These are phyloP conservation scores for Elaeagnus macrophylla DNA, from an alignment of 306 rosid genomes.

Conservation along the genomic window DNA sequence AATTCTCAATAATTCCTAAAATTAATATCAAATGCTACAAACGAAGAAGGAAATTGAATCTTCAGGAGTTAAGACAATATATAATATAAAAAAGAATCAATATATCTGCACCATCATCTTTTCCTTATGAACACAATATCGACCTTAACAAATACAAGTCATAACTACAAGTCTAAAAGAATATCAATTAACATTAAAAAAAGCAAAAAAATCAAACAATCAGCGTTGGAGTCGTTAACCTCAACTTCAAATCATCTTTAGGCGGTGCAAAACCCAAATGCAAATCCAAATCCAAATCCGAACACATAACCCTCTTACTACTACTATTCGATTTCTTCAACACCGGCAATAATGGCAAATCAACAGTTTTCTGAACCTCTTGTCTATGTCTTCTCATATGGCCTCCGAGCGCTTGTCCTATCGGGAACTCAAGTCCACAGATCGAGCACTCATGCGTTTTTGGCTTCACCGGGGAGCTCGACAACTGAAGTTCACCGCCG, in stretches of 20 bases:
- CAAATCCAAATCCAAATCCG: conserved; percentile 37
- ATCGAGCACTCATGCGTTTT: conserved; percentile 57
- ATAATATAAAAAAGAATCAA: too few relatives aligned
- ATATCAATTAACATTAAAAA: too few relatives aligned
- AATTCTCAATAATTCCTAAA: too few relatives aligned
- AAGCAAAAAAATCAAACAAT: too few relatives aligned
- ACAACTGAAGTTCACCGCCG: neutral
- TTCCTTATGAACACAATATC: too few relatives aligned
- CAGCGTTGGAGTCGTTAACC: conserved; percentile 6
- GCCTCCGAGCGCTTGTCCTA: conserved; percentile 88
- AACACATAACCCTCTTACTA: conserved; percentile 24
- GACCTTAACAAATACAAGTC: too few relatives aligned
- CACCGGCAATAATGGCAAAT: conserved; percentile 8
- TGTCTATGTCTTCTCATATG: conserved; percentile 84
- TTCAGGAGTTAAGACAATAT: too few relatives aligned
- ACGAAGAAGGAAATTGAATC: too few relatives aligned
- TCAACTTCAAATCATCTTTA: conserved; percentile 20
- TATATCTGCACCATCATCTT: too few relatives aligned
- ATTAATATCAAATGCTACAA: too few relatives aligned
- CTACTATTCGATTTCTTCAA: conserved; percentile 32
- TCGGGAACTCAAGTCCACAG: conserved; percentile 58
- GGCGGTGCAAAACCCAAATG: conserved; percentile 30
- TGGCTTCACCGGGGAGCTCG: conserved; percentile 17
- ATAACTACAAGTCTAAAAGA: too few relatives aligned
- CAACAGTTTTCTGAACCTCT: neutral